Evolutionary conservation across 345 rosid genomes (phyloP).

Genomic region (Brassica carinata): DNA sequence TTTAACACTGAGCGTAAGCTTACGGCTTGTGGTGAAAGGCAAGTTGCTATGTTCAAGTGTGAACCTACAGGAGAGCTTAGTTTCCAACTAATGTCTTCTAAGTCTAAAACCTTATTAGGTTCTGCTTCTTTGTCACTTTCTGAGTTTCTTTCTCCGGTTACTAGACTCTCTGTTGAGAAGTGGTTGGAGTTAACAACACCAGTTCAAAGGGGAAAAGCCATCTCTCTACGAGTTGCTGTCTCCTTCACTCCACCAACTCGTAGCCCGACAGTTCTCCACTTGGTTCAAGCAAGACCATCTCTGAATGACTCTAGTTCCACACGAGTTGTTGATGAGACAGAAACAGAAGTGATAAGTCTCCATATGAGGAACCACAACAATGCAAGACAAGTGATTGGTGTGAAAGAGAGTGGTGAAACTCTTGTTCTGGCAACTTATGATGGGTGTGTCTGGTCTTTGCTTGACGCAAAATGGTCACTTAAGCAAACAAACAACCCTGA

Average conservation of each 20-base stretch:
- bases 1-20: conserved; percentile 61
- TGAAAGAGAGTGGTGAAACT: conserved; percentile 58
- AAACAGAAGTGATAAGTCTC: conserved; percentile 68
- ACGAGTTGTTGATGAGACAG: conserved; percentile 52
- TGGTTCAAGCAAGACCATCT: conserved; percentile 51
- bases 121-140: conserved; percentile 58
- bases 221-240: conserved; percentile 63
- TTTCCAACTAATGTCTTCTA: conserved; percentile 67
- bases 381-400: conserved; percentile 68
- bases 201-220: conserved; percentile 42
- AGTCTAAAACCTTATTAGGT: conserved; percentile 59
- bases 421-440: conserved; percentile 58
- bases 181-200: conserved; percentile 75
- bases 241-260: conserved; percentile 67
- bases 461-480: conserved; percentile 72
- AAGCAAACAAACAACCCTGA: conserved; percentile 41
- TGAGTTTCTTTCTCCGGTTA: conserved; percentile 61
- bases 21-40: conserved; percentile 55
- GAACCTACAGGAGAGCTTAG: conserved; percentile 77
- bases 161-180: conserved; percentile 69
- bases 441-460: conserved; percentile 63
- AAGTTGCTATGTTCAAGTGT: conserved; percentile 74
- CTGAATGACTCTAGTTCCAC: conserved; percentile 49
- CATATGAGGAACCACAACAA: conserved; percentile 69
- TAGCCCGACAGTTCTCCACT: conserved; percentile 55